These are phyloP conservation scores for Russula dissimulans DNA, from an alignment of 768 basidiomycete species.

Conservation along the genomic window DNA sequence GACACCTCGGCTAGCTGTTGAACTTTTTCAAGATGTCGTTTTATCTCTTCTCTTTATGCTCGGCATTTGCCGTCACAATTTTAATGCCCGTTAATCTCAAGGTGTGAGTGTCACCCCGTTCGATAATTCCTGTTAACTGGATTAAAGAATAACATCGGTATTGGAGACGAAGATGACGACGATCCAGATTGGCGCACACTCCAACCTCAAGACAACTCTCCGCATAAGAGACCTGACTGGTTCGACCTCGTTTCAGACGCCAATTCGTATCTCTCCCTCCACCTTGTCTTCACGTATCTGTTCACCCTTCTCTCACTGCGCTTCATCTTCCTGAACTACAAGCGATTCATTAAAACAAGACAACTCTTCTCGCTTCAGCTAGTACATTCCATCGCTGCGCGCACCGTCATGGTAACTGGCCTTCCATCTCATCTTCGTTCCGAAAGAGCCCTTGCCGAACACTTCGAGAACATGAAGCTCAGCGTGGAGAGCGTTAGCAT, in stretches of 20 bases:
- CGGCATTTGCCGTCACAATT: conserved; percentile 70
- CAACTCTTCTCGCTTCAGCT: conserved; percentile 93
- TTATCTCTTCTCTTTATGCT: conserved; percentile 80
- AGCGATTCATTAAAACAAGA: conserved; percentile 78
- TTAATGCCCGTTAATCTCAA: conserved; percentile 94
- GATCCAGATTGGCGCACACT: conserved; percentile 22
- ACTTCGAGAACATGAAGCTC: conserved; percentile 84
- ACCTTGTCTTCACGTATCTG: conserved; percentile 88
- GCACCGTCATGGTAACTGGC: conserved; percentile 82
- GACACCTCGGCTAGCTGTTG: conserved; percentile 50
- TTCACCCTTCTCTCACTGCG: conserved; percentile 83
- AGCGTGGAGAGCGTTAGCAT: conserved; percentile 89
- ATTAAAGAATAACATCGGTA: conserved; percentile 74
- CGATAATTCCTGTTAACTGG: conserved; percentile 26
- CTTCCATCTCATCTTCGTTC: conserved; percentile 79
- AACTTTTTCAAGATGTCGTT: conserved; percentile 96
- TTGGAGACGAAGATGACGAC: conserved; percentile 42
- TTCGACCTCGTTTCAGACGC: conserved; percentile 85
- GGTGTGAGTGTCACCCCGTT: conserved; percentile 35
- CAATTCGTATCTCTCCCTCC: conserved; percentile 79
- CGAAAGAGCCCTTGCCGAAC: conserved; percentile 81
- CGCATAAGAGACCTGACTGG: conserved; percentile 43
- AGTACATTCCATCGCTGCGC: conserved; percentile 88
- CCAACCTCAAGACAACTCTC: conserved; percentile 22
- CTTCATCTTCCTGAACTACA: conserved; percentile 84